Evolutionary conservation across 1,139 yeast species (phyloP).

Genomic region (Pichia inconspicua): DNA sequence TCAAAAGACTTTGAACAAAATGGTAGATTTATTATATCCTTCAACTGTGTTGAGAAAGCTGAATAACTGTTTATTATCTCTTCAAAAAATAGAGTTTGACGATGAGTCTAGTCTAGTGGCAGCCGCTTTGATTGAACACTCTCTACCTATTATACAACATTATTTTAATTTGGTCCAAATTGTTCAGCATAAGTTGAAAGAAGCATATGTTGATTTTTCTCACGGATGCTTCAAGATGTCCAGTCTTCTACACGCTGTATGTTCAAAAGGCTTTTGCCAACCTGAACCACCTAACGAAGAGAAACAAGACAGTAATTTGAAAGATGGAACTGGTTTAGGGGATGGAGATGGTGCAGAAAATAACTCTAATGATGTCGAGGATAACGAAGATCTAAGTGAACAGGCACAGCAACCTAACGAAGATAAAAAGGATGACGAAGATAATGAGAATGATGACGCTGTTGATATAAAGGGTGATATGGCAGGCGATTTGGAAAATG

Average conservation of each 20-base stretch:
- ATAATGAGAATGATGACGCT: slow-evolving; percentile 65
- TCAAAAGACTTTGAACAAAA: slow-evolving; percentile 37
- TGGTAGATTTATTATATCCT: slow-evolving; percentile 33
- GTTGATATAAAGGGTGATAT: slow-evolving; percentile 93
- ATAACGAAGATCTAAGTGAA: slow-evolving; percentile 85
- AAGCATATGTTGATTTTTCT: slow-evolving; percentile 44
- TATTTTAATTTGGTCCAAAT: slow-evolving; percentile 40
- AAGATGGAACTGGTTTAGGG: slow-evolving; percentile 92
- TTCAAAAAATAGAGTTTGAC: slow-evolving; percentile 32
- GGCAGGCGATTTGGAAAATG: slow-evolving; percentile 87
- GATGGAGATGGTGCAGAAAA: slow-evolving; percentile 89
- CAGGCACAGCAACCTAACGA: slow-evolving; percentile 81
- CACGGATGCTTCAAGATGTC: slow-evolving; percentile 57
- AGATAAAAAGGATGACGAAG: slow-evolving; percentile 59
- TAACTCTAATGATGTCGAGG: slow-evolving; percentile 79
- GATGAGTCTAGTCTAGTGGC: slow-evolving; percentile 24
- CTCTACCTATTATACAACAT: slow-evolving; percentile 50
- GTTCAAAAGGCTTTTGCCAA: slow-evolving; percentile 88
- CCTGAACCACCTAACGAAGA: slow-evolving; percentile 76
- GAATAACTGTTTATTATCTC: slow-evolving; percentile 27
- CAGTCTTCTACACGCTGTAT: slow-evolving; percentile 49
- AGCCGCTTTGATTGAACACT: slow-evolving; percentile 37
- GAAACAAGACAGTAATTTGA: slow-evolving; percentile 54
- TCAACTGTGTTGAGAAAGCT: slow-evolving; percentile 27
- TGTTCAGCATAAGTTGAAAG: slow-evolving; percentile 36